These are phyloP conservation scores for Scutellospora calospora DNA, from an alignment of 371 early-diverging fungal species.

Conservation along the genomic window DNA sequence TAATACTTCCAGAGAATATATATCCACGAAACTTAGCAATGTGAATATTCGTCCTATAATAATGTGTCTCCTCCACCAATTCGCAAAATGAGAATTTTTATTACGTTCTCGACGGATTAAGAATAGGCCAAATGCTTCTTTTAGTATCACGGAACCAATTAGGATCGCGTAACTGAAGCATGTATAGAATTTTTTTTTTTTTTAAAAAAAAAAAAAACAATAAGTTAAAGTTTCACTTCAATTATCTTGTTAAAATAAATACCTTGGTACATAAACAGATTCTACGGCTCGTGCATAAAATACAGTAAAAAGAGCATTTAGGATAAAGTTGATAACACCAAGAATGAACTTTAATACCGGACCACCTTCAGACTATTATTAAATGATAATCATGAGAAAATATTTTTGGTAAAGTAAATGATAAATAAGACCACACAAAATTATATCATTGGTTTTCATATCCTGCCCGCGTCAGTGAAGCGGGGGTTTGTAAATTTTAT, in stretches of 20 bases:
- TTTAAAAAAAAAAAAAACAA: neutral
- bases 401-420: too few relatives aligned
- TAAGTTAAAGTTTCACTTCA: neutral
- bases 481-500: too few relatives aligned
- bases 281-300: neutral
- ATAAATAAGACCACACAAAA: too few relatives aligned
- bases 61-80: neutral
- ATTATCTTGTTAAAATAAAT: neutral
- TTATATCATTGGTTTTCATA: too few relatives aligned
- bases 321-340: neutral
- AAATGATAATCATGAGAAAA: too few relatives aligned
- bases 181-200: too few relatives aligned
- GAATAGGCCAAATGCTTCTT: neutral
- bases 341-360: neutral
- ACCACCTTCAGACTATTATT: neutral
- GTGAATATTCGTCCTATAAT: neutral
- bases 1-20: conserved; percentile 8
- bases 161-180: neutral
- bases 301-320: neutral
- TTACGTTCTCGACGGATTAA: neutral
- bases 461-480: too few relatives aligned
- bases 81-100: neutral
- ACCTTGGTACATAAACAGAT: neutral
- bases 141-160: neutral
- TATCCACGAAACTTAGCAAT: neutral